These are phyloP conservation scores for Malbranchea zuffiana DNA, from an alignment of 2,329 filamentous ascomycete species.

Conservation along the genomic window DNA sequence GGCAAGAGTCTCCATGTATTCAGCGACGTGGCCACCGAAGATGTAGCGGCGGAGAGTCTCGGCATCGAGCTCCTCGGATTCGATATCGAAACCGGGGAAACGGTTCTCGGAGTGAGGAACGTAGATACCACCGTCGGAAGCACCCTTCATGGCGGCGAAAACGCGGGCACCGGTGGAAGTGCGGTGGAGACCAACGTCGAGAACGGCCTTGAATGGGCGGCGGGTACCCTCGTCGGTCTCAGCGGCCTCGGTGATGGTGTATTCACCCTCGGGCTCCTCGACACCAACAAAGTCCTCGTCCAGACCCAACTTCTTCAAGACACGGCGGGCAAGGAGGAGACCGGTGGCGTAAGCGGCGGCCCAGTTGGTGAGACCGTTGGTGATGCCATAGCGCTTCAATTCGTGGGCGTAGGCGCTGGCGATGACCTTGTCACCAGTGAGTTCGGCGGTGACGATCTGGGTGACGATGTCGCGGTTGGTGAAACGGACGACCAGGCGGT, in stretches of 20 bases:
- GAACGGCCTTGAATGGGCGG: constrained; percentile 98
- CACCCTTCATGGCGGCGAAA: constrained; percentile 99
- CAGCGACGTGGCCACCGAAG: constrained; percentile 92
- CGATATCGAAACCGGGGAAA: constrained; percentile 97
- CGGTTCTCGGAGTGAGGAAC: constrained; percentile 98
- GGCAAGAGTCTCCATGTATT: constrained; percentile 99
- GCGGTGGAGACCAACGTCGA: constrained; percentile 93
- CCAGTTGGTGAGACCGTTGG: constrained; percentile 99
- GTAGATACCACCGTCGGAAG: constrained; percentile 93
- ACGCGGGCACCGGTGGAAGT: constrained; percentile 98
- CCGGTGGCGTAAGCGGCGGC: constrained; percentile 92
- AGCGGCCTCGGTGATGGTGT: constrained; percentile 83
- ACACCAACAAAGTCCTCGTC: constrained; percentile 91
- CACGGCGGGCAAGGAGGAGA: constrained; percentile 91
- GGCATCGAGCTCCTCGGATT: constrained; percentile 93
- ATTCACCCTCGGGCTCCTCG: constrained; percentile 95
- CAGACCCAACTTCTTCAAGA: constrained; percentile 91
- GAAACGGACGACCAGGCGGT: constrained; percentile 98
- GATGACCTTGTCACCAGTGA: constrained; percentile 97
- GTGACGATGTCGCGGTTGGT: constrained; percentile 98
- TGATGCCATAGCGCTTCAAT: constrained; percentile 93
- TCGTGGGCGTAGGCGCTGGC: constrained; percentile 88
- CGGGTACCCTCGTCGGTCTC: constrained; percentile 78
- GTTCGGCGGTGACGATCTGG: constrained; percentile 94
- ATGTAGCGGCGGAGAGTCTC: constrained; percentile 99